Conservation (phyloP, 352 stramenopile species). For the Pythium sukuiense region DNA sequence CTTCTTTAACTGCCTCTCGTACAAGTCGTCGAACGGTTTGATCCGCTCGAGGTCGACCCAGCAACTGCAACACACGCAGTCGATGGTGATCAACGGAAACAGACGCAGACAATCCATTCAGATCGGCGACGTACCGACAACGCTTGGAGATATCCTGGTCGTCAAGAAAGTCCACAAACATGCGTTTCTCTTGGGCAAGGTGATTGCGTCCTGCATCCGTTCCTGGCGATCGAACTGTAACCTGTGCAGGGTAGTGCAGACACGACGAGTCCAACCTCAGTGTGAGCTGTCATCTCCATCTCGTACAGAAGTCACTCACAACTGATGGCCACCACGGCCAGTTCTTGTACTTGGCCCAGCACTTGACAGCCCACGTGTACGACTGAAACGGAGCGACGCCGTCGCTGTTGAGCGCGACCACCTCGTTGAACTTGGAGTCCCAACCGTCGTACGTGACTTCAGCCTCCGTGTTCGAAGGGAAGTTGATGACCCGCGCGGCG, state of each 20-base stretch:
- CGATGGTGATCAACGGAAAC: too few relatives aligned
- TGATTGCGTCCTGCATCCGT: conserved; percentile 39
- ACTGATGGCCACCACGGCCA: conserved; percentile 75
- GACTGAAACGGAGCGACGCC: conserved; percentile 74
- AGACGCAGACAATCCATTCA: too few relatives aligned
- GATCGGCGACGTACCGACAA: background rate
- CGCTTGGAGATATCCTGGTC: conserved; percentile 15
- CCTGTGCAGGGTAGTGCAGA: conserved; percentile 32
- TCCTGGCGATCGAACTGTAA: conserved; percentile 63
- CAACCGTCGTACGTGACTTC: conserved; percentile 75
- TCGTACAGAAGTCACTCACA: too few relatives aligned
- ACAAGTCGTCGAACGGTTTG: background rate
- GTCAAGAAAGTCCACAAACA: conserved; percentile 69
- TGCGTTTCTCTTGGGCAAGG: conserved; percentile 35
- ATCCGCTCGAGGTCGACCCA: background rate
- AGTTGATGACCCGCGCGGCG: conserved; percentile 48
- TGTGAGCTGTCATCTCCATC: too few relatives aligned
- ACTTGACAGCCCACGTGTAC: conserved; percentile 78
- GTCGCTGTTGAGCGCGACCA: conserved; percentile 51
- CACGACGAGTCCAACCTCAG: background rate
- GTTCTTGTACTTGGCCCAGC: conserved; percentile 81
- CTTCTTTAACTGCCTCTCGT: background rate
- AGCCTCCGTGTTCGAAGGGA: conserved; percentile 35
- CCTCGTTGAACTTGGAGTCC: conserved; percentile 53
- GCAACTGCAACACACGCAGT: background rate